phyloP scores from a whole-genome alignment of 2,329 filamentous ascomycete species.

The Periconia digitata region DNA sequence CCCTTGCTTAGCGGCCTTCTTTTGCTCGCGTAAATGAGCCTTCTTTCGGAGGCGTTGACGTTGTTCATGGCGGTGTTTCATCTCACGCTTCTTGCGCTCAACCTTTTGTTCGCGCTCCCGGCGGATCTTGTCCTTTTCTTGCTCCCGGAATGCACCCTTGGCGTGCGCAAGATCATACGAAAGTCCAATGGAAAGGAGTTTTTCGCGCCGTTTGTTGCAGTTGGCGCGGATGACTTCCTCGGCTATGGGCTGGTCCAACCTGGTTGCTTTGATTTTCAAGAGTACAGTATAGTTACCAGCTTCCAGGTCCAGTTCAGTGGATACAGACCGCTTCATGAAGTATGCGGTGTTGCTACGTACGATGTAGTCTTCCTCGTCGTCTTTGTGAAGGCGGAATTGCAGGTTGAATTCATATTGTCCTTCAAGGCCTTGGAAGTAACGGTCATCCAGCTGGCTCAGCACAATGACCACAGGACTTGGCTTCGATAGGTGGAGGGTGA shows the following conservation, averaged over 20 bases:
- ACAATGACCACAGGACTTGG: constrained; percentile 59
- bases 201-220: constrained; percentile 67
- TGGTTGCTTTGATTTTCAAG: constrained; percentile 71
- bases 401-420: constrained; percentile 61
- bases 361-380: constrained; percentile 62
- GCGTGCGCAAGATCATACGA: constrained; percentile 72
- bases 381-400: constrained; percentile 61
- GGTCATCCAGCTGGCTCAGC: constrained; percentile 61
- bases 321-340: constrained; percentile 72
- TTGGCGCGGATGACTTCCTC: constrained; percentile 69
- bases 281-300: constrained; percentile 75
- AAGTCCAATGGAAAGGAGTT: constrained; percentile 69
- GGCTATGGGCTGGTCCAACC: constrained; percentile 55
- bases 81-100: constrained; percentile 36
- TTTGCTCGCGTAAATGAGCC: constrained; percentile 41
- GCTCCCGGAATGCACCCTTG: constrained; percentile 60
- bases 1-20: constrained; percentile 37
- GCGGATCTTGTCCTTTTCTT: constrained; percentile 50
- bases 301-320: constrained; percentile 73
- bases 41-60: constrained; percentile 40
- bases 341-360: constrained; percentile 59
- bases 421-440: constrained; percentile 61
- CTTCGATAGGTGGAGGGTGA: constrained; percentile 56
- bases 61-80: constrained; percentile 43
- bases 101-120: constrained; percentile 42